Evolutionary conservation across 768 basidiomycete genomes (phyloP).

Genomic region (Daedaleopsis nitida): DNA sequence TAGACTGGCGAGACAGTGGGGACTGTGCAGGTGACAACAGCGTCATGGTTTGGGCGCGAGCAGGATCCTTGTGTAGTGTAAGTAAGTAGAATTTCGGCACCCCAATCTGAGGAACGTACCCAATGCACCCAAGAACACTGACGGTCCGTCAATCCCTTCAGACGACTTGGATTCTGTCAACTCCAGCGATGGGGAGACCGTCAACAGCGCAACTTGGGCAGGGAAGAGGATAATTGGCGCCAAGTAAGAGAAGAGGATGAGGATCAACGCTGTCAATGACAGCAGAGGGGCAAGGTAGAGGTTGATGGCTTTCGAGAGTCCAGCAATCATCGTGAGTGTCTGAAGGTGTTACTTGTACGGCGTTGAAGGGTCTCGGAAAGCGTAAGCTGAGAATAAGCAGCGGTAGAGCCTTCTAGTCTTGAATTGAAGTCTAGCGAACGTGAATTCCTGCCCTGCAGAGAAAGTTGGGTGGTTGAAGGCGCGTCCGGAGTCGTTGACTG

Average conservation of each 20-base stretch:
- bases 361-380: background rate
- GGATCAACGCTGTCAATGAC: constrained; percentile 63
- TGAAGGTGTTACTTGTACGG: background rate
- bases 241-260: constrained; percentile 68
- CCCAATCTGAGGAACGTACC: constrained; percentile 43
- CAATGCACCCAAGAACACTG: constrained; percentile 63
- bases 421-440: constrained; percentile 5
- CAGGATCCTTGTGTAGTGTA: constrained; percentile 60
- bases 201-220: constrained; percentile 63
- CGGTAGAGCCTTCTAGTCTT: background rate
- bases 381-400: background rate
- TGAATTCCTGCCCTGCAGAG: constrained; percentile 22
- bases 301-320: constrained; percentile 66
- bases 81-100: constrained; percentile 4
- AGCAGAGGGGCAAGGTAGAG: constrained; percentile 70
- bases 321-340: constrained; percentile 59
- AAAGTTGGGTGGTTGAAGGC: constrained; percentile 1
- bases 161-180: constrained; percentile 36
- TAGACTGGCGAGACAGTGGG: constrained; percentile 60
- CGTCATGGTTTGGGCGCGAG: constrained; percentile 49
- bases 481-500: constrained; percentile 1
- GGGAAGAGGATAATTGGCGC: constrained; percentile 64
- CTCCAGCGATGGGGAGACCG: constrained; percentile 57
- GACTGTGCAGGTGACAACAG: constrained; percentile 54
- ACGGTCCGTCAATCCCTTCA: constrained; percentile 61